Conservation (phyloP, 2,329 filamentous ascomycete species). For the Trichoderma hamatum region DNA sequence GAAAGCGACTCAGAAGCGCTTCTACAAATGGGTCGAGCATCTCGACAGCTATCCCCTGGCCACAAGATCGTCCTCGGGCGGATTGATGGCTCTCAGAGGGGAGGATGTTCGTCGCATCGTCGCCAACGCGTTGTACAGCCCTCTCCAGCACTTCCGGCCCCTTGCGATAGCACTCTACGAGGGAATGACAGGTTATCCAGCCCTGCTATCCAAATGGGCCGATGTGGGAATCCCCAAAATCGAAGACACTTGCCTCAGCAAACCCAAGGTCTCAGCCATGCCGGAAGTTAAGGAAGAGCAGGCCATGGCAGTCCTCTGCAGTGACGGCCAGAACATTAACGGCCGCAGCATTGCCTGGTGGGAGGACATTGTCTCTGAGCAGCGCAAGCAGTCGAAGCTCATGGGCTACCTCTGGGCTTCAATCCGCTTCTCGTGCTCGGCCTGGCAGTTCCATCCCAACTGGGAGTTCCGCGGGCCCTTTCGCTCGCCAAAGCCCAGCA, state of each 20-base stretch:
- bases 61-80: constrained; percentile 28
- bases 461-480: constrained; percentile 44
- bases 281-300: neutral
- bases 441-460: constrained; percentile 41
- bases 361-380: constrained; percentile 33
- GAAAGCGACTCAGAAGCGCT: constrained; percentile 36
- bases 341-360: constrained; percentile 32
- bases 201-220: neutral
- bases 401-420: constrained; percentile 40
- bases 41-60: constrained; percentile 36
- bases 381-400: constrained; percentile 35
- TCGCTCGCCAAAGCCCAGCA: constrained; percentile 30
- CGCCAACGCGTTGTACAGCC: constrained; percentile 37
- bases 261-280: constrained; percentile 31
- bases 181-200: constrained; percentile 31
- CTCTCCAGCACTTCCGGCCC: constrained; percentile 28
- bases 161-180: constrained; percentile 26
- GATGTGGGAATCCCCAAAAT: constrained; percentile 19
- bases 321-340: constrained; percentile 37
- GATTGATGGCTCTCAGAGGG: constrained; percentile 37
- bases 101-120: constrained; percentile 38
- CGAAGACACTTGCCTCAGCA: constrained; percentile 27
- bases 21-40: constrained; percentile 36
- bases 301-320: constrained; percentile 35
- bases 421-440: constrained; percentile 44